These are phyloP conservation scores for Populus hybrid DNA, from an alignment of 441 rosid genomes.

Conservation along the genomic window DNA sequence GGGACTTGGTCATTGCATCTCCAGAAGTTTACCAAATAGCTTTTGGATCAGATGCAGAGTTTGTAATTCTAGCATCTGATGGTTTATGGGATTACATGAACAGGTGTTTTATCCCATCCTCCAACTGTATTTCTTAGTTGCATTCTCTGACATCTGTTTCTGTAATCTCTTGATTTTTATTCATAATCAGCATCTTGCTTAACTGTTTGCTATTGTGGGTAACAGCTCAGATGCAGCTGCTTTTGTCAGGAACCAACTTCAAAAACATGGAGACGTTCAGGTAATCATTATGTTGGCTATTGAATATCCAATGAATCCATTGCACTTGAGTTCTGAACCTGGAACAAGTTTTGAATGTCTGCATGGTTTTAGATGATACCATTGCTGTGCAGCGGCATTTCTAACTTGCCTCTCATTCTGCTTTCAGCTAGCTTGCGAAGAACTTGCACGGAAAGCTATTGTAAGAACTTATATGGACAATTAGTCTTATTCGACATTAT, in stretches of 20 bases:
- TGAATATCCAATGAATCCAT: neutral
- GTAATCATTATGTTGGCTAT: conserved; percentile 27
- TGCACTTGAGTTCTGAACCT: neutral
- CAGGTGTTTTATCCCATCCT: conserved; percentile 38
- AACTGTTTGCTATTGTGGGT: conserved; percentile 13
- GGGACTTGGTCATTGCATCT: conserved; percentile 74
- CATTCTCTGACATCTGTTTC: neutral
- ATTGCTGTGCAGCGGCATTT: neutral
- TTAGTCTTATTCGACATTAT: conserved; percentile 10
- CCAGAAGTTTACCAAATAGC: conserved; percentile 73
- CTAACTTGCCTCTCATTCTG: conserved; percentile 19
- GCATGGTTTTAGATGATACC: conserved; percentile 10
- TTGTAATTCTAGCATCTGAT: conserved; percentile 82
- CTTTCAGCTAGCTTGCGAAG: conserved; percentile 81
- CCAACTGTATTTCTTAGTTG: neutral
- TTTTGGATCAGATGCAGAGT: conserved; percentile 79
- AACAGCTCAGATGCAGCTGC: conserved; percentile 74
- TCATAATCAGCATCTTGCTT: conserved; percentile 8
- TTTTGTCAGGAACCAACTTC: conserved; percentile 75
- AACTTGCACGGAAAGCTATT: conserved; percentile 75
- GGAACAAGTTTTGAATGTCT: conserved; percentile 4
- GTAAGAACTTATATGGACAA: conserved; percentile 35
- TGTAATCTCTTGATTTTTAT: neutral
- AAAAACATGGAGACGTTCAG: conserved; percentile 92
- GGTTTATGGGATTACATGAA: conserved; percentile 96